phyloP scores from a whole-genome alignment of 805 yeast genomes.

The Candida dajiaensis region DNA sequence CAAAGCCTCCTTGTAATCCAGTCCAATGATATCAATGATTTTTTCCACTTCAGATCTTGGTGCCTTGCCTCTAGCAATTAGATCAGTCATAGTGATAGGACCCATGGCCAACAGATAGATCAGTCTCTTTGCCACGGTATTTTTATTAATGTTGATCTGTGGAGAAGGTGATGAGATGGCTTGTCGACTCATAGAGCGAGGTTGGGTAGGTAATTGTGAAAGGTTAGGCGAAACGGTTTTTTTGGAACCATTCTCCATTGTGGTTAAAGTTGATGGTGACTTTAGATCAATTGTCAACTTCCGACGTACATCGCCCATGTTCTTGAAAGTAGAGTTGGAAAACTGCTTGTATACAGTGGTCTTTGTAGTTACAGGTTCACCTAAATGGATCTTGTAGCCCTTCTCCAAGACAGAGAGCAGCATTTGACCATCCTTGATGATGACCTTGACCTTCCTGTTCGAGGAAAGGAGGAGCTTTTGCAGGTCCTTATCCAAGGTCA shows the following conservation, averaged over 20 bases:
- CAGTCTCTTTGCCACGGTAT: constrained; percentile 27
- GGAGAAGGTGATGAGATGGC: background rate
- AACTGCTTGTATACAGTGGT: constrained; percentile 18
- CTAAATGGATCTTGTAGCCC: constrained; percentile 1
- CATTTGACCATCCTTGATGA: constrained; percentile 17
- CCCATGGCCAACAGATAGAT: constrained; percentile 44
- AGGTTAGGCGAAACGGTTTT: background rate
- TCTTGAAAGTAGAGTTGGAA: constrained; percentile 16
- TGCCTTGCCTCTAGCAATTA: constrained; percentile 27
- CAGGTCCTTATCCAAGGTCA: constrained; percentile 8
- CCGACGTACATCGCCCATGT: constrained; percentile 11
- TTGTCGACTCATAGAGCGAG: background rate
- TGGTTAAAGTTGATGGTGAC: background rate
- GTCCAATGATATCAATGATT: constrained; percentile 23
- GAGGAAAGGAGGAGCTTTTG: constrained; percentile 3
- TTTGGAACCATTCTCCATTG: background rate
- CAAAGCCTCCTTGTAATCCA: constrained; percentile 22
- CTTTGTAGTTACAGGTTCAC: background rate
- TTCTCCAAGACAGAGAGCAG: constrained; percentile 8
- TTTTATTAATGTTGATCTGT: constrained; percentile 14
- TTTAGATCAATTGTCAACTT: background rate
- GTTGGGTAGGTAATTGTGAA: background rate
- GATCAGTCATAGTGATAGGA: constrained; percentile 31
- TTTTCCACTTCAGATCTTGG: constrained; percentile 23
- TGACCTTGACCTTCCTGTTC: constrained; percentile 14